Base-by-base conservation (phyloP, 2,329 filamentous ascomycete genomes). In the Fusarium sp. region DNA sequence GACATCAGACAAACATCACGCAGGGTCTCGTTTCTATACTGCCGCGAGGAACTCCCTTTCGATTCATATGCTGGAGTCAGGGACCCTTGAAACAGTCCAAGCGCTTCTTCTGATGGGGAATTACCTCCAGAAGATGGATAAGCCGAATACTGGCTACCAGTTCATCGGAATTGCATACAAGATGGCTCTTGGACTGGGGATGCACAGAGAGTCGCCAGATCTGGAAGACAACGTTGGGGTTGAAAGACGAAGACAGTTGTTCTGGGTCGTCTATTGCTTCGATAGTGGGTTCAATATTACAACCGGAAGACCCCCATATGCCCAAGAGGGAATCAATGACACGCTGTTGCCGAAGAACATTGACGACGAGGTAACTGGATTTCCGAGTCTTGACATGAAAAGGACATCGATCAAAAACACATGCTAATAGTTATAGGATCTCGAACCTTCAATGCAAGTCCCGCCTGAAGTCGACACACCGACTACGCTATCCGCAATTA, bases 201-300 rank as follows among this genome's bases (percentile, higher is more conserved):
- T 53, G 23, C 49, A 53, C 17, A 17, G 49, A 15, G 49, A 41
- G 11, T 17, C 35, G 2, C 33, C 49, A 17, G 26, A 41, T 4
- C 7, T 53, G 6, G 23, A 41, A 10, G 49, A 53, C 14, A 53
- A 30, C 3, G 13, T 41, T 8, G 49, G 49, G 3, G 13, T 40
- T 20, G 49, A 53, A 41, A 53, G 49, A 23, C 23, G 49, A 7
- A n/a, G 49, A 13, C 49, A 53, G 33, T 20, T 53, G 23, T 53
- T 53, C 23, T 53, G 49, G 49, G 49, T 53, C 1, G 33, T 53
- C 9, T 53, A 53, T 23, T 53, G 49, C 49, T 53, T 53, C 23
- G 49, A 53, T 41, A 53, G 49, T 13, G 49, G 49, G 18, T 53
- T 53, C 18, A 53, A 53, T 8, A 53, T 53, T 13, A 53, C 35